Evolutionary conservation across 768 basidiomycete genomes (phyloP).

Genomic region (Boletus rubescentipes): DNA sequence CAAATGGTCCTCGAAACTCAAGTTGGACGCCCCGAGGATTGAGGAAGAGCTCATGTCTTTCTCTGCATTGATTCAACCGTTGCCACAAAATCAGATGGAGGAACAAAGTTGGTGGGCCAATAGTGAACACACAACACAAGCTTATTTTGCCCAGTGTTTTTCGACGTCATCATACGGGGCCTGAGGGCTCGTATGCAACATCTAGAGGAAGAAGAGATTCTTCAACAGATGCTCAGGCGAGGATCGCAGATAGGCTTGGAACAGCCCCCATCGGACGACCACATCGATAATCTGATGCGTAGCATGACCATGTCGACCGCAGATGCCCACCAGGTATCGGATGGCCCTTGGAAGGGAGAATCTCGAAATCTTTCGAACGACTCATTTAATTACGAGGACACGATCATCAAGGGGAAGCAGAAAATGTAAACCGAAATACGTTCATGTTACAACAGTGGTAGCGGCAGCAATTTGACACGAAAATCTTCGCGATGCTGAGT

Average conservation of each 20-base stretch:
- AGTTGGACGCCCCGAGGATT: slow-evolving; percentile 35
- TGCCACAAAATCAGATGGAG: slow-evolving; percentile 33
- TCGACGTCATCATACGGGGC: slow-evolving; percentile 37
- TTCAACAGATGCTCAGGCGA: slow-evolving; percentile 39
- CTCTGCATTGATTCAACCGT: slow-evolving; percentile 34
- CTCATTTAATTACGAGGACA: slow-evolving; percentile 26
- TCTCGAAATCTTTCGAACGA: slow-evolving; percentile 6
- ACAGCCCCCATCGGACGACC: slow-evolving; percentile 34
- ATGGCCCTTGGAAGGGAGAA: slow-evolving; percentile 33
- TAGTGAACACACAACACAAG: not conserved
- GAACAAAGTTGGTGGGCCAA: slow-evolving; percentile 38
- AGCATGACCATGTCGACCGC: slow-evolving; percentile 32
- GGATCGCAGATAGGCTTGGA: slow-evolving; percentile 38
- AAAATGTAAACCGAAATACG: slow-evolving; percentile 13
- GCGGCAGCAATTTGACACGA: not conserved
- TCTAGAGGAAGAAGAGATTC: slow-evolving; percentile 45
- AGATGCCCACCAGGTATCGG: slow-evolving; percentile 14
- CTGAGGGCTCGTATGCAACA: slow-evolving; percentile 38
- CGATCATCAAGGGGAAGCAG: slow-evolving; percentile 28
- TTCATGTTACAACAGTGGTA: not conserved
- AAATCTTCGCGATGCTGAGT: not conserved
- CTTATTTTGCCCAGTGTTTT: slow-evolving; percentile 31
- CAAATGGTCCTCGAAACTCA: slow-evolving; percentile 36
- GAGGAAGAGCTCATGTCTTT: slow-evolving; percentile 37
- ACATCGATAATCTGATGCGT: slow-evolving; percentile 42